phyloP scores from a whole-genome alignment of 2,329 filamentous ascomycete genomes.

The Ramularia endophylla region DNA sequence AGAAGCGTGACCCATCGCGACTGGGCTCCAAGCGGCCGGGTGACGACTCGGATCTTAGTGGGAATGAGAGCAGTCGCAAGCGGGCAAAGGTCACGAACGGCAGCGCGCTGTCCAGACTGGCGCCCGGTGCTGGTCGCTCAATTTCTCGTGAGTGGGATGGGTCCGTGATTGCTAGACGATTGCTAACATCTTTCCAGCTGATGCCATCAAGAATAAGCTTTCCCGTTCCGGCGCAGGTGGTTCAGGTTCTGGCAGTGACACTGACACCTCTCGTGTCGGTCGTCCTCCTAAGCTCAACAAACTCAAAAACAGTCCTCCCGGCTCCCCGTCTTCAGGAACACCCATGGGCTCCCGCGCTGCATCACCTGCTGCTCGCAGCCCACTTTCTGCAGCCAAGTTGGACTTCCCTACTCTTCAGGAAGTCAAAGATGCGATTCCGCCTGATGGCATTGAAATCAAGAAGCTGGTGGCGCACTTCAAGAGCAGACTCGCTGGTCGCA shows the following conservation, averaged over 20 bases:
- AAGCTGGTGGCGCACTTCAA: conserved; percentile 39
- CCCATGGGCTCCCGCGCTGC: conserved; percentile 29
- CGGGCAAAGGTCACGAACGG: conserved; percentile 47
- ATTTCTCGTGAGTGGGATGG: conserved; percentile 19
- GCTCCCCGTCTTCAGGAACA: conserved; percentile 33
- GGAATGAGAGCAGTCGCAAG: conserved; percentile 80
- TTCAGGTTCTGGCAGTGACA: conserved; percentile 63
- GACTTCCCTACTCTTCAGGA: conserved; percentile 39
- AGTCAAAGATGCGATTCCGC: conserved; percentile 40
- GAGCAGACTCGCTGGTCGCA: conserved; percentile 33
- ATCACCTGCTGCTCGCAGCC: conserved; percentile 26
- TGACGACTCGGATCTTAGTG: conserved; percentile 82
- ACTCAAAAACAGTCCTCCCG: conserved; percentile 44
- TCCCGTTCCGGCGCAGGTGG: conserved; percentile 15
- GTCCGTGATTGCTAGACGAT: conserved; percentile 1
- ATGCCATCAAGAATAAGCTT: conserved; percentile 13
- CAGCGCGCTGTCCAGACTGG: conserved; percentile 31
- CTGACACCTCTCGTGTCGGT: conserved; percentile 59
- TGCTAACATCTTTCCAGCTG: conserved; percentile 5
- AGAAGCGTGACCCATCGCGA: conserved; percentile 47
- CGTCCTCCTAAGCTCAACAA: conserved; percentile 52
- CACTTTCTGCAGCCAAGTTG: conserved; percentile 1
- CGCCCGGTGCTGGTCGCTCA: conserved; percentile 18
- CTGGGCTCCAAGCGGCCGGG: conserved; percentile 67
- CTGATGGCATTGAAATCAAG: conserved; percentile 39